Conservation (phyloP, 306 rosid genomes). For the Phaseolus lunatus region DNA sequence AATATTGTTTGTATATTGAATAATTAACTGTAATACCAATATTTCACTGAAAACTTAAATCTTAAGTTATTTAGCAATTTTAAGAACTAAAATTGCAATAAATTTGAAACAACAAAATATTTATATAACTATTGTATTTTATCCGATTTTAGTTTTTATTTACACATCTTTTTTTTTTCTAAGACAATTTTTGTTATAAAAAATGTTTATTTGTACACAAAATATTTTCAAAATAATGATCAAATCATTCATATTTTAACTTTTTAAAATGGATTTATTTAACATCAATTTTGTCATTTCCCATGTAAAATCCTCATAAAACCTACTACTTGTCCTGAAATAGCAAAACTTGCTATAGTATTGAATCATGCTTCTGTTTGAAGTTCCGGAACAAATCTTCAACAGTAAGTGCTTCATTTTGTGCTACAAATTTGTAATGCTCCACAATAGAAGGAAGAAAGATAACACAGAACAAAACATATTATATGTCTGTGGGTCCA, state of each 20-base stretch:
- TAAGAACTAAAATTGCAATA: too few species aligned
- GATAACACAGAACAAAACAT: not conserved
- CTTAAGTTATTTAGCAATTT: too few species aligned
- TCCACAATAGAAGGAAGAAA: not conserved
- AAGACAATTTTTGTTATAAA: not conserved
- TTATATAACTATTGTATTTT: not conserved
- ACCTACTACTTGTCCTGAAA: too few species aligned
- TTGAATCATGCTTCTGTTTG: too few species aligned
- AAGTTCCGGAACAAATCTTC: too few species aligned
- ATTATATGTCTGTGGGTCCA: slow-evolving; percentile 4
- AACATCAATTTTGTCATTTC: not conserved
- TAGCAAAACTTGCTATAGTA: too few species aligned
- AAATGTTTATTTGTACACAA: not conserved
- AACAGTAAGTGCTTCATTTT: not conserved
- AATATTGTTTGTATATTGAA: too few species aligned
- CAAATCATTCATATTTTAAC: not conserved
- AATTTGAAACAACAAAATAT: not conserved
- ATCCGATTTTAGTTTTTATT: not conserved
- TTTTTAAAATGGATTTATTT: not conserved
- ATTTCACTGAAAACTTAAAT: too few species aligned
- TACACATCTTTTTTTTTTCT: not conserved
- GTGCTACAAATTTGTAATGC: not conserved
- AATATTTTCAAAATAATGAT: not conserved
- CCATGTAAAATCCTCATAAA: not conserved
- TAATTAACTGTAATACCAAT: too few species aligned